phyloP scores from a whole-genome alignment of 2,329 filamentous ascomycete species.

The Chrysoporthe puriensis region DNA sequence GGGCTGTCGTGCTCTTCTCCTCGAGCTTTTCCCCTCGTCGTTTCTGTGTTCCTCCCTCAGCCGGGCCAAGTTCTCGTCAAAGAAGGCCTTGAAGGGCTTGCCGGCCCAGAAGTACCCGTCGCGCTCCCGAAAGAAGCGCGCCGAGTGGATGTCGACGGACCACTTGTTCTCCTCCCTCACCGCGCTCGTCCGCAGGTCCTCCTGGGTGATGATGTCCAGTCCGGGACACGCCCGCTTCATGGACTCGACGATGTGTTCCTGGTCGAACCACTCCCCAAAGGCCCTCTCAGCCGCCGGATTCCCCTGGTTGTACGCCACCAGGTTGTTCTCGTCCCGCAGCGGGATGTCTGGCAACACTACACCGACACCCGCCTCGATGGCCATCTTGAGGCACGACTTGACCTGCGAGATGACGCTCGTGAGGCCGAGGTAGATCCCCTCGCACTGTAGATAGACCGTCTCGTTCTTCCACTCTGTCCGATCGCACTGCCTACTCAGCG shows the following conservation, averaged over 20 bases:
- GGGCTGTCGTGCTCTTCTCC: not conserved
- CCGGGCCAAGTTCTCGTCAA: conserved; percentile 29
- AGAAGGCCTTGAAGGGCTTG: conserved; percentile 37
- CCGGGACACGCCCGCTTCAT: conserved; percentile 37
- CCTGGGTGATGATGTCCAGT: conserved; percentile 38
- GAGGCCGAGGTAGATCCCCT: conserved; percentile 38
- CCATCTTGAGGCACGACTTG: conserved; percentile 43
- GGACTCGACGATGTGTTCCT: conserved; percentile 34
- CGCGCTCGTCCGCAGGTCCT: conserved; percentile 30
- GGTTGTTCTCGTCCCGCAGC: conserved; percentile 36
- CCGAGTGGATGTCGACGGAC: conserved; percentile 32
- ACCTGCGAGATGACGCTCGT: conserved; percentile 41
- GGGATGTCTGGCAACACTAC: conserved; percentile 40
- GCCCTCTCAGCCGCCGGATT: conserved; percentile 38
- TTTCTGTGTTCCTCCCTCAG: conserved; percentile 20
- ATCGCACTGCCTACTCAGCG: conserved; percentile 33
- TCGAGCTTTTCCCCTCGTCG: not conserved
- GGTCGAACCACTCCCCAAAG: conserved; percentile 42
- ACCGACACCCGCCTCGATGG: conserved; percentile 37
- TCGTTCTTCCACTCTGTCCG: conserved; percentile 31
- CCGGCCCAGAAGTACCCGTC: conserved; percentile 39
- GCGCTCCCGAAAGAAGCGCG: conserved; percentile 34
- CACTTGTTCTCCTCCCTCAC: conserved; percentile 34
- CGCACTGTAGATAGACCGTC: conserved; percentile 38
- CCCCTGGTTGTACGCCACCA: conserved; percentile 39